These are phyloP conservation scores for Xanthoconium separans DNA, from an alignment of 1,284 basidiomycete species.

Conservation along the genomic window DNA sequence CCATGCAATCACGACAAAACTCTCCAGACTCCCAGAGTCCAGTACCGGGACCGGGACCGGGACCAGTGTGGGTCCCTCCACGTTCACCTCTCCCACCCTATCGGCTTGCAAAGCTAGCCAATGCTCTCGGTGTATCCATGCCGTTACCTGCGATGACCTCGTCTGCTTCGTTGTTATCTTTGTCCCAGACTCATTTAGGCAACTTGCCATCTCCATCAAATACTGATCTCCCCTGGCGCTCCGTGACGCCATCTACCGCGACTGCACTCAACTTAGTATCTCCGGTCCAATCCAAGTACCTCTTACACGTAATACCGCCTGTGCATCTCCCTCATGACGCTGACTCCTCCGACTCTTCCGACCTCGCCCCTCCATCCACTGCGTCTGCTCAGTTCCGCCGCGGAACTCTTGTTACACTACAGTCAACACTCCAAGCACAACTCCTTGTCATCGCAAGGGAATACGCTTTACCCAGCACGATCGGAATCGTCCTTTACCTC, in stretches of 20 bases:
- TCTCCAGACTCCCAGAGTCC: constrained; percentile 13
- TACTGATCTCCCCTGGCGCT: constrained; percentile 48
- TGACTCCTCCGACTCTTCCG: constrained; percentile 40
- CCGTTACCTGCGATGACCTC: constrained; percentile 54
- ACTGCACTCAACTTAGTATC: constrained; percentile 36
- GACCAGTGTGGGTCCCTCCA: constrained; percentile 54
- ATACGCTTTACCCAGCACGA: constrained; percentile 79
- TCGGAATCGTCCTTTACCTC: constrained; percentile 77
- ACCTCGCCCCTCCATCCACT: constrained; percentile 48
- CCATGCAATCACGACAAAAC: constrained; percentile 15
- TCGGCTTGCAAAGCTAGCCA: constrained; percentile 75
- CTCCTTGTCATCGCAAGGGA: constrained; percentile 82
- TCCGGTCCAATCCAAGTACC: constrained; percentile 52
- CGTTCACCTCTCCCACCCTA: constrained; percentile 70
- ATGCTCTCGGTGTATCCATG: constrained; percentile 75
- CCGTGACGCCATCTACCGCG: constrained; percentile 54
- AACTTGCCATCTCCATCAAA: constrained; percentile 32
- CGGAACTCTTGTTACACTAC: constrained; percentile 71
- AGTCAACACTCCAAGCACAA: constrained; percentile 70
- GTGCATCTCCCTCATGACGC: constrained; percentile 60
- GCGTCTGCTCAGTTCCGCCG: constrained; percentile 74
- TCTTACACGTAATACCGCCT: constrained; percentile 78
- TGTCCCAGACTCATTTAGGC: constrained; percentile 33
- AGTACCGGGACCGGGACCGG: constrained; percentile 25
- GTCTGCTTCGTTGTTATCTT: constrained; percentile 32